These are phyloP conservation scores for Lodderomyces parapsilosis DNA, from an alignment of 1,139 yeast species.

Conservation along the genomic window DNA sequence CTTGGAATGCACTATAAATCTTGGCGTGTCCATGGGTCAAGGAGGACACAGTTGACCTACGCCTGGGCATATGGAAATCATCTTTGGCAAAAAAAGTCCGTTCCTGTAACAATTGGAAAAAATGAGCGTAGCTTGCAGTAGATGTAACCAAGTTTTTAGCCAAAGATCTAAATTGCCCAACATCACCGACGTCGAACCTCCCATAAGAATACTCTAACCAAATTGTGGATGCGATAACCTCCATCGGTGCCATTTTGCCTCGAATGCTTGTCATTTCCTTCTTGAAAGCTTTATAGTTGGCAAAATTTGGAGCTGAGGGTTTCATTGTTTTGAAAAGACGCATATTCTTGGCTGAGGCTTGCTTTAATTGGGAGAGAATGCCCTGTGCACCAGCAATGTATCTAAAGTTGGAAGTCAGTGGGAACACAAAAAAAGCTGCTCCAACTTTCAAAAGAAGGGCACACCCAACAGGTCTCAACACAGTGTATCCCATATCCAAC, in stretches of 20 bases:
- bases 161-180: conserved; percentile 26
- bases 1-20: conserved; percentile 26
- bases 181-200: conserved; percentile 29
- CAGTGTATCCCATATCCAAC: conserved; percentile 17
- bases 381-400: conserved; percentile 21
- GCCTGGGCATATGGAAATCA: conserved; percentile 16
- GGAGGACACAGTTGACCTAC: conserved; percentile 16
- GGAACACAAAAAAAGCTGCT: conserved; percentile 25
- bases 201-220: conserved; percentile 29
- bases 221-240: conserved; percentile 21
- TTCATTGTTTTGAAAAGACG: conserved; percentile 26
- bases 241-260: conserved; percentile 21
- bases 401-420: conserved; percentile 28
- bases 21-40: conserved; percentile 20
- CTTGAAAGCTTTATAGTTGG: conserved; percentile 22
- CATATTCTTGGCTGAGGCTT: conserved; percentile 21
- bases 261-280: conserved; percentile 22
- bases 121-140: conserved; percentile 29
- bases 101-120: conserved; percentile 31
- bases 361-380: conserved; percentile 17
- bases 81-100: conserved; percentile 21
- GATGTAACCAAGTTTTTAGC: conserved; percentile 25
- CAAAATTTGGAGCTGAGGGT: conserved; percentile 28
- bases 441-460: conserved; percentile 22
- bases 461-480: conserved; percentile 28